Base-by-base conservation (phyloP, 768 basidiomycete genomes). In the Tylopilus vinaceipallidus region DNA sequence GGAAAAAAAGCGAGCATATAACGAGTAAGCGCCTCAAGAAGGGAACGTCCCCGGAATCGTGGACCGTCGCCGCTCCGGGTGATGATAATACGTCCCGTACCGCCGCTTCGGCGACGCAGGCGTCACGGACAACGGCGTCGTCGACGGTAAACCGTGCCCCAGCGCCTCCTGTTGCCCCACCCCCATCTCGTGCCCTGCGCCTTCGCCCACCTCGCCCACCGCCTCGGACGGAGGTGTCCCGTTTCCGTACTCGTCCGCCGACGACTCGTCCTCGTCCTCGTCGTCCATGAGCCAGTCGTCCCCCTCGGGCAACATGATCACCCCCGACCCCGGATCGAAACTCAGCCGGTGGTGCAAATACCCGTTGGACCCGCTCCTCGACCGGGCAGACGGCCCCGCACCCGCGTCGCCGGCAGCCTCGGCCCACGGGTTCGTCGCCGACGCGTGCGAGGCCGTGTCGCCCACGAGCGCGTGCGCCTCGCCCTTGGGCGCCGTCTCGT, bases 291-390 rank as follows among this genome's bases (percentile, higher is more conserved):
- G 69, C 81, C 86, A 88, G 54, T 80, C 77, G 26, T 74, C 79
- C 55, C 83, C 78, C 33, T 93, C 91, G 0, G 92, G 91, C 3
- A 95, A 70, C 76, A 86, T 86, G 55, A 95, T 95, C 30, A 94
- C 89, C 1, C 93, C 93, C 3, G 88, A 88, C 5, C 83, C 91
- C 42, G 83, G 84, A 62, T 94, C 91, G 54, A 85, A 95, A 68
- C 89, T 92, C 46, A 91, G 67, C 16, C 88, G 57, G 23, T 58
- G 79, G 60, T 88, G 85, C 45, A 68, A 70, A 39, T 81, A 57
- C 14, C 20, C 50, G 34, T 42, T 49, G 19, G 65, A 65, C 23
- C 59, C 46, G 3, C 59, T 59, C n/a, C 27, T 29, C 27, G 27
- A 6, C 6, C 27, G 6, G 6, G 27, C 12, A 6, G 66, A 57